A percentile compares a stretch with the other conserved stretches of the same genome.
Conservation (phyloP, 331 rosid species). For the Quercus lobata region DNA sequence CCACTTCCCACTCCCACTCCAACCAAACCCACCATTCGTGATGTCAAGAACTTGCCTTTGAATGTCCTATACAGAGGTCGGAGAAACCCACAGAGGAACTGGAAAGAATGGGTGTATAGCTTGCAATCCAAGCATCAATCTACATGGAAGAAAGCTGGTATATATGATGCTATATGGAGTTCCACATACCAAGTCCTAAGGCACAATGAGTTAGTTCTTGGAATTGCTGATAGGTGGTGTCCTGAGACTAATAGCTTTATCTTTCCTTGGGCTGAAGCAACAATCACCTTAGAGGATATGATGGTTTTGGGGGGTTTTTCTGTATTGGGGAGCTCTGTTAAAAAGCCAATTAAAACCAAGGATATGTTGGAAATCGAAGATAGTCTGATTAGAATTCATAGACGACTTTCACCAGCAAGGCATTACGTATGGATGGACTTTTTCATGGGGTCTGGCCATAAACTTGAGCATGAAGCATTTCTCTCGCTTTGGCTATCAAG, state of each 20-base stretch:
- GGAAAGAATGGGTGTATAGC: conserved; percentile 38
- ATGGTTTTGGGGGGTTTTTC: conserved; percentile 16
- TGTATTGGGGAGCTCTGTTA: neutral
- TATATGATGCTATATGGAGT: neutral
- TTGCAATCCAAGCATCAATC: conserved; percentile 18
- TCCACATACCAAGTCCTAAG: neutral
- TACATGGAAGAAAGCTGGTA: conserved; percentile 43
- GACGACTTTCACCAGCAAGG: neutral
- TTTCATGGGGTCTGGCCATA: conserved; percentile 7
- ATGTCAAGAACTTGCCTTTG: conserved; percentile 7
- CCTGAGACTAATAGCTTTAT: neutral
- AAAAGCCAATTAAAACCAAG: neutral
- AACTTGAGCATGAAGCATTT: conserved; percentile 35
- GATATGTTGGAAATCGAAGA: conserved; percentile 1
- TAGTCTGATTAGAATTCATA: conserved; percentile 8
- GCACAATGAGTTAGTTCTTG: neutral
- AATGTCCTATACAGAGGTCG: conserved; percentile 25
- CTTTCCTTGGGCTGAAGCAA: neutral
- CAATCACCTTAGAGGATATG: conserved; percentile 44
- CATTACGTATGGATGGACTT: conserved; percentile 16
- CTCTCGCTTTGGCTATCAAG: conserved; percentile 26
- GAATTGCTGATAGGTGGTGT: neutral
- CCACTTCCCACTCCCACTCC: neutral
- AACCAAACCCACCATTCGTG: neutral
- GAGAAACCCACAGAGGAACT: neutral